Evolutionary conservation across 345 rosid genomes (phyloP), one percentile per base, ranked within the genome.

Genomic region (Eucalyptus melliodora): DNA sequence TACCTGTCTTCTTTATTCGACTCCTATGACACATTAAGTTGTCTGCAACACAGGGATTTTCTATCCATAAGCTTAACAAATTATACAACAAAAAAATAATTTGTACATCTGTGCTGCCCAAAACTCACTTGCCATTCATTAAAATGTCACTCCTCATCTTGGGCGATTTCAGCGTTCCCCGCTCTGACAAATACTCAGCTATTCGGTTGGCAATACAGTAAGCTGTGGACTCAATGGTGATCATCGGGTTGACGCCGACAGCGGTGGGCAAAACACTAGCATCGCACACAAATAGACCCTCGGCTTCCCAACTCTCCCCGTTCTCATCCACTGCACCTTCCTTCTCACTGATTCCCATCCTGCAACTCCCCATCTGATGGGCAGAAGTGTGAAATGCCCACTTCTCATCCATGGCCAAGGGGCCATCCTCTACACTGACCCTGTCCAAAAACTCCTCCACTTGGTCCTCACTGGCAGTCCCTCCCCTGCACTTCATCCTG

Each of bases 291-390:
- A 92, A 95, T 50, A 95, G 72, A 12, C 95, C 94, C 59, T 93
- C 91, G 30, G 97, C 95, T 92, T 95, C 97, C 96, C 96, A 95
- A 62, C 93, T 95, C 93, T 95, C 96, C 19, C 96, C 95, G 7
- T 91, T 92, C 90, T 90, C 93, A 89, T 95, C 96, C 40, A 96
- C 93, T 6, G 96, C 97, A 16, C 96, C 97, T 51, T 93, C 93
- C 69, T 90, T 89, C 27, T 89, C 90, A n/a, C 59, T 90, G 16
- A 13, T 42, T 83, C 96, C 97, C 94, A 96, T 96, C 91, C 93
- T 93, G 88, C 97, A 95, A 83, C 97, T 96, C 45, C 97, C 94
- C 97, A 95, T 94, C 89, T 95, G 97, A 91, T 96, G 97, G 1
- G 96, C 97, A 1, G 97, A 93, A 87, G 88, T 42, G 90, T 92